Conservation (phyloP, 2,329 filamentous ascomycete species). For the Trichoderma endophyticum region DNA sequence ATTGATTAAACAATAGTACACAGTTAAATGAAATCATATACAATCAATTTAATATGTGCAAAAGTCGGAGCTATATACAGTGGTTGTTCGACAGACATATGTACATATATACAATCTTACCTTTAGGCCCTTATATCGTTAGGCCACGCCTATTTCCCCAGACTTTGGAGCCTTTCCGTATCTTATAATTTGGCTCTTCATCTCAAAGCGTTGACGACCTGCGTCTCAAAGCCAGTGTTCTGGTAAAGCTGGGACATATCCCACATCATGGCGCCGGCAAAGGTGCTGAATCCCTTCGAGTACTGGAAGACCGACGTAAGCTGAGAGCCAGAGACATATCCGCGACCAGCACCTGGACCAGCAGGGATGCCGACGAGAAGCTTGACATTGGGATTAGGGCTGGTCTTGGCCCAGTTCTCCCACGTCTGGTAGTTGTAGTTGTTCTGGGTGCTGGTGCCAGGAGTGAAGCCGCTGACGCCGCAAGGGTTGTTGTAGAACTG, state of each 20-base stretch:
- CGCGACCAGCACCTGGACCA: conserved; percentile 50
- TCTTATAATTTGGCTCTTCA: not conserved
- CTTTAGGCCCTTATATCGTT: not conserved
- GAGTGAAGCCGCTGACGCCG: conserved; percentile 51
- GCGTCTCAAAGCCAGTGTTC: conserved; percentile 55
- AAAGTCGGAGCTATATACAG: conserved; percentile 15
- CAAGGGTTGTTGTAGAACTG: conserved; percentile 72
- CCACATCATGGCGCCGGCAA: conserved; percentile 69
- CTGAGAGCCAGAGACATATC: conserved; percentile 47
- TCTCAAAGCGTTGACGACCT: conserved; percentile 38
- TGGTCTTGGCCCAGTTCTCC: conserved; percentile 62
- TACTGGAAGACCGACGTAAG: conserved; percentile 53
- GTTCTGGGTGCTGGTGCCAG: conserved; percentile 42
- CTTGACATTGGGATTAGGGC: conserved; percentile 58
- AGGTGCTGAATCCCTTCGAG: conserved; percentile 53
- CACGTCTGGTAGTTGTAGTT: conserved; percentile 62
- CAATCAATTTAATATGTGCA: conserved; percentile 10
- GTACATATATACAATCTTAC: conserved; percentile 12
- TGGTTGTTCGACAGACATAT: not conserved
- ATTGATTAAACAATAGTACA: not conserved
- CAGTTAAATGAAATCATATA: not conserved
- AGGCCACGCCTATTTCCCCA: not conserved
- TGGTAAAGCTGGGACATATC: conserved; percentile 59
- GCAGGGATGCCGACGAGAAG: conserved; percentile 61
- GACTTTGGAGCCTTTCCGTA: not conserved